phyloP scores from a whole-genome alignment of 768 basidiomycete species.

The Suillus decipiens region DNA sequence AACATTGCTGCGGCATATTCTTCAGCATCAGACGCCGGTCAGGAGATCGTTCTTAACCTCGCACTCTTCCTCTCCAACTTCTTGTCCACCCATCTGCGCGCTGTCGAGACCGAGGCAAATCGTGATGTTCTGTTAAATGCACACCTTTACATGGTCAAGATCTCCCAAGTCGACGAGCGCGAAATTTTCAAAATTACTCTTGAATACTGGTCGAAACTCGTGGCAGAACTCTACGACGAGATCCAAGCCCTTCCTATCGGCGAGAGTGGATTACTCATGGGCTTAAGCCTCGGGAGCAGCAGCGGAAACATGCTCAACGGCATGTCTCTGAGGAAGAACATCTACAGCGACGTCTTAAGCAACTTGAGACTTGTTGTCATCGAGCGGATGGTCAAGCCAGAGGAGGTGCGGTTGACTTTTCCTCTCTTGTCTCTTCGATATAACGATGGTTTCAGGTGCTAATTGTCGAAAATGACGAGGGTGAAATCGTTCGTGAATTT shows the following conservation, averaged over 20 bases:
- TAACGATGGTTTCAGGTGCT: conserved; percentile 62
- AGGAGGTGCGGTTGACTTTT: conserved; percentile 67
- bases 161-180: conserved; percentile 96
- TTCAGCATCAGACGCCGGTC: conserved; percentile 87
- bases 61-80: conserved; percentile 98
- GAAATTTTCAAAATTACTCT: conserved; percentile 99
- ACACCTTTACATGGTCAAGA: conserved; percentile 97
- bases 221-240: conserved; percentile 96
- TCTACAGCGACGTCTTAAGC: conserved; percentile 93
- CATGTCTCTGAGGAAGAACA: conserved; percentile 86
- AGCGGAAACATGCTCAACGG: conserved; percentile 71
- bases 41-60: conserved; percentile 96
- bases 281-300: conserved; percentile 72
- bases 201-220: conserved; percentile 97
- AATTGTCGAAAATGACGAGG: conserved; percentile 99
- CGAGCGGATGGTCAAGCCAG: conserved; percentile 99
- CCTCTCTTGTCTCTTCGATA: conserved; percentile 8
- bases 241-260: conserved; percentile 90
- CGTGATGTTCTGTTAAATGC: conserved; percentile 95
- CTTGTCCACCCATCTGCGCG: conserved; percentile 87
- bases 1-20: conserved; percentile 93
- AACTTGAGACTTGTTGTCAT: conserved; percentile 95
- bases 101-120: conserved; percentile 90
- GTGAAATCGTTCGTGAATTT: conserved; percentile 98
- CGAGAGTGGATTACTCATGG: conserved; percentile 85